Evolutionary conservation across 208 protist genomes (phyloP), one percentile per base, ranked within the genome.

Genomic region (Leptomonas pyrrhocoris): DNA sequence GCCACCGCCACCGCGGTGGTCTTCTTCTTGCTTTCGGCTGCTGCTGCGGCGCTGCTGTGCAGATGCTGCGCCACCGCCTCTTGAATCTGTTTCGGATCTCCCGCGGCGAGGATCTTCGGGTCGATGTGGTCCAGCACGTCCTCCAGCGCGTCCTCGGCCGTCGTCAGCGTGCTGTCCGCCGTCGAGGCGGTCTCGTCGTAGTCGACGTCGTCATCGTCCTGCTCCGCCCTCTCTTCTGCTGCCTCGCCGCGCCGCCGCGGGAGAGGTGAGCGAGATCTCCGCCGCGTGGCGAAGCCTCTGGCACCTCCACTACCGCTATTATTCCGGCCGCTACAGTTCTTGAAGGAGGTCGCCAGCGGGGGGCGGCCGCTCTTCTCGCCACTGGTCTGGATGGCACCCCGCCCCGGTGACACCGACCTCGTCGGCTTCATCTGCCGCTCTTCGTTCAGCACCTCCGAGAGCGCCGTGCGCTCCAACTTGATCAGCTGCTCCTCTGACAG

Each of bases 391-490:
- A 9, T 9, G 34, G 42, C 40, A 19, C 21, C 43, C 2, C 56
- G 23, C 40, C 15, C 27, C 15, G 60, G 60, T 2, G 43, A 36
- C 13, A 43, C 60, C 6, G 50, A 49, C 53, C 5, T 21, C 27
- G 40, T 27, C 23, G 34, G 7, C 31, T 43, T 45, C 58, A 48
- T 40, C 19, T 64, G 62, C 27, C 55, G 62, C 48, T 83, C 69
- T 55, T 85, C 85, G 28, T 50, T 77, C 31, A 98, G 70, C 30
- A 98, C 68, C 30, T 94, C 88, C 23, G 83, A 77, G 19, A 98
- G 81, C 25, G 78, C 79, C 25, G 94, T 97, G 16, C 92, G 92
- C 70, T 98, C 92, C 58, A 98, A 79, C 73, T 97, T 96, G 49
- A 96, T 90, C n/a, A 96, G 71, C 68, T 95, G 85, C 51, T 92